A percentile compares a stretch with the other conserved stretches of the same genome.
Evolutionary conservation across 441 rosid genomes (phyloP).

Genomic region (Macaranga tanarius): DNA sequence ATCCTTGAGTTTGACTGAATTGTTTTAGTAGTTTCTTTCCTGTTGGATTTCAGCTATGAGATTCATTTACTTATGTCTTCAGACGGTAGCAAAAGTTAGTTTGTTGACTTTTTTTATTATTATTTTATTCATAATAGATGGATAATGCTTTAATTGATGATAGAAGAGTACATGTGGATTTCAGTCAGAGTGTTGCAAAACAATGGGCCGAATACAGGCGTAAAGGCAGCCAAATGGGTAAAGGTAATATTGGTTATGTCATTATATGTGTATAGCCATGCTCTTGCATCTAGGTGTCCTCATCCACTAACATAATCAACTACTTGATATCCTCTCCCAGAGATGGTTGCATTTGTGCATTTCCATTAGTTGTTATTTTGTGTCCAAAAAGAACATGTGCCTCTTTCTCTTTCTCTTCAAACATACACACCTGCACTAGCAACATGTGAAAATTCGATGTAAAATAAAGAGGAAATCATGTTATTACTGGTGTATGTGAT

Average conservation of each 20-base stretch:
- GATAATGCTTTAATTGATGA: conserved; percentile 95
- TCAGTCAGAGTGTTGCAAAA: conserved; percentile 94
- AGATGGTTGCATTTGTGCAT: neutral
- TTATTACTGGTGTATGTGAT: too few species aligned
- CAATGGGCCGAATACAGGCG: conserved; percentile 81
- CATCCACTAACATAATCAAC: neutral
- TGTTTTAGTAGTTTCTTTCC: neutral
- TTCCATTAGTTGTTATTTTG: neutral
- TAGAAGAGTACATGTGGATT: conserved; percentile 92
- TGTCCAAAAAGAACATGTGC: neutral
- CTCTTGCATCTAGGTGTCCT: neutral
- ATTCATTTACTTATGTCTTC: neutral
- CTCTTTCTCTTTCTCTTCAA: too few species aligned
- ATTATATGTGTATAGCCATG: neutral
- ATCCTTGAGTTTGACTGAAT: neutral
- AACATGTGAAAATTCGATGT: too few species aligned
- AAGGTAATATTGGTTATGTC: conserved; percentile 40
- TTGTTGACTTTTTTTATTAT: conserved; percentile 11
- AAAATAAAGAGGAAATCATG: too few species aligned
- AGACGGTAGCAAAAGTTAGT: neutral
- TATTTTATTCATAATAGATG: conserved; percentile 53
- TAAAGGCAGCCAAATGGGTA: conserved; percentile 50
- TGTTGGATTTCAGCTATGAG: neutral
- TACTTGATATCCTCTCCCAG: neutral
- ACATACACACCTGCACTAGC: too few species aligned